phyloP scores from a whole-genome alignment of 2,329 filamentous ascomycete genomes.

The Fusarium papillatum region DNA sequence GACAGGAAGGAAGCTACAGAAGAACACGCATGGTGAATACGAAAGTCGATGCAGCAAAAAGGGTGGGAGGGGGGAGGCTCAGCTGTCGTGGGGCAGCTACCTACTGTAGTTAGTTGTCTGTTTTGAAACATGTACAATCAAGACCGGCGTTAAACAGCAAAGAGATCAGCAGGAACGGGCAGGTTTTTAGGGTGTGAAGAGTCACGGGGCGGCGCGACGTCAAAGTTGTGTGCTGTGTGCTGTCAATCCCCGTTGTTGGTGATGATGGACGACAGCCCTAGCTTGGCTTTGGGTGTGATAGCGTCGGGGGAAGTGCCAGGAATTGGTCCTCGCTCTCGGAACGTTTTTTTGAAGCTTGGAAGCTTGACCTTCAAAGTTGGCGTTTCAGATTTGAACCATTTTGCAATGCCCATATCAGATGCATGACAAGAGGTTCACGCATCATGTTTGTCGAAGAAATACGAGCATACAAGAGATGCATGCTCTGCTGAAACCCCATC shows the following conservation, averaged over 20 bases:
- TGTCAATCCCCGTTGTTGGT: slow-evolving; percentile 1
- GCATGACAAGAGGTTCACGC: not conserved
- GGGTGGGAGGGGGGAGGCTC: slow-evolving; percentile 33
- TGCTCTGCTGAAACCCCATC: not conserved
- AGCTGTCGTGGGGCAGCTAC: slow-evolving; percentile 5
- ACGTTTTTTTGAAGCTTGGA: slow-evolving; percentile 17
- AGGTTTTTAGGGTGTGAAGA: not conserved
- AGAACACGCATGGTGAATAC: slow-evolving; percentile 21
- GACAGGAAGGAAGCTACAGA: slow-evolving; percentile 8
- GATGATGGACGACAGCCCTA: not conserved
- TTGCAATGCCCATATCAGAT: not conserved
- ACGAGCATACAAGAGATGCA: not conserved
- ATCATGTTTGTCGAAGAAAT: slow-evolving; percentile 4
- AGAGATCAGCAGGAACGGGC: slow-evolving; percentile 4
- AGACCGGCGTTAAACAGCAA: slow-evolving; percentile 1
- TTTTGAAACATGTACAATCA: slow-evolving; percentile 20
- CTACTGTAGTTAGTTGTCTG: not conserved
- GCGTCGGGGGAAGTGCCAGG: slow-evolving; percentile 17
- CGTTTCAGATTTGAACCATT: not conserved
- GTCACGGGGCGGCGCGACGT: not conserved
- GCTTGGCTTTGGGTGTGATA: not conserved
- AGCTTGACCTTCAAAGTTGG: not conserved
- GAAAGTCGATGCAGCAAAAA: slow-evolving; percentile 33
- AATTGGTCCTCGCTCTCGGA: slow-evolving; percentile 35
- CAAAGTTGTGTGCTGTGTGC: not conserved